Conservation (phyloP, 495 filamentous ascomycete genomes). For the Penicillium paxilli region DNA sequence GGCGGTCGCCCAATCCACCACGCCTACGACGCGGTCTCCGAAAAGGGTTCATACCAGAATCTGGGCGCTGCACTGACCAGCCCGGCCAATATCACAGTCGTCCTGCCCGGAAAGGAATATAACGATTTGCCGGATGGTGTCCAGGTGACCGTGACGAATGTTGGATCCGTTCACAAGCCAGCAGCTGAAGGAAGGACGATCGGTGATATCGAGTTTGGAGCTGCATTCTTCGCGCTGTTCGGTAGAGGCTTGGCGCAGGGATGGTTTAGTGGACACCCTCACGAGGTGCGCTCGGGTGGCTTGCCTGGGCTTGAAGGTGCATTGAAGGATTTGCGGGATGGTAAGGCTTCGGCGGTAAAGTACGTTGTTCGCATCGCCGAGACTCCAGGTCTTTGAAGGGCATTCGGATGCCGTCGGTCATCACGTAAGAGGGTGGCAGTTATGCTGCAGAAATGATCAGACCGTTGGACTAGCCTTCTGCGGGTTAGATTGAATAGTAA, state of each 20-base stretch:
- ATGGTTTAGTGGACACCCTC: conserved; percentile 62
- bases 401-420: neutral
- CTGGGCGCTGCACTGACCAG: conserved; percentile 19
- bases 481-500: neutral
- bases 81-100: conserved; percentile 52
- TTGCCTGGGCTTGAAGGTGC: conserved; percentile 57
- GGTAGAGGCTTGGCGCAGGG: conserved; percentile 53
- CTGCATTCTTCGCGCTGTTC: conserved; percentile 55
- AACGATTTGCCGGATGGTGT: conserved; percentile 24
- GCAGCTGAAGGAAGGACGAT: conserved; percentile 11
- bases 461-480: neutral
- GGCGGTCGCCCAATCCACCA: conserved; percentile 30
- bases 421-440: neutral
- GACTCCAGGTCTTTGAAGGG: conserved; percentile 35
- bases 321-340: conserved; percentile 58
- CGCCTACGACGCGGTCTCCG: conserved; percentile 61
- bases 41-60: conserved; percentile 46
- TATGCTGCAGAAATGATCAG: neutral
- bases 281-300: conserved; percentile 60
- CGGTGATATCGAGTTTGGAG: conserved; percentile 55
- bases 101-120: conserved; percentile 41
- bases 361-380: conserved; percentile 70
- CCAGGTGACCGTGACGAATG: conserved; percentile 30
- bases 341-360: conserved; percentile 66
- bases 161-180: conserved; percentile 14